Evolutionary conservation across 2,329 filamentous ascomycete genomes (phyloP).

Genomic region (Lachnellula suecica): DNA sequence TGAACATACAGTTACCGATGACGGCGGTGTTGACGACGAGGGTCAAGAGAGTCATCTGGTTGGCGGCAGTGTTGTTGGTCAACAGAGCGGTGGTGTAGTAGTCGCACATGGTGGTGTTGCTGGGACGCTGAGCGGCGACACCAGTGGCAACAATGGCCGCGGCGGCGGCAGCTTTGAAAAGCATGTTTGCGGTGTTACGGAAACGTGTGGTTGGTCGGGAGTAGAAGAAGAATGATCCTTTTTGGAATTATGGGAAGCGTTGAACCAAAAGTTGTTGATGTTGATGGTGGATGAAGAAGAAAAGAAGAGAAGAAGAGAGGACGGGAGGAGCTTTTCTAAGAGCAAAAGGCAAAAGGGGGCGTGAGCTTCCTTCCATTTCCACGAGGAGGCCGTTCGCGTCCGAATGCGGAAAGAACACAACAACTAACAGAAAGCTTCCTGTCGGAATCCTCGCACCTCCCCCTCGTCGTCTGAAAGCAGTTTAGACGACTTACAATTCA

Average conservation of each 20-base stretch:
- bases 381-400: no score
- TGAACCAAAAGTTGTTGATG: conserved; percentile 7
- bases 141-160: conserved; percentile 8
- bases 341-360: neutral
- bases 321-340: conserved; percentile 8
- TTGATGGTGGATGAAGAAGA: conserved; percentile 2
- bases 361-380: neutral
- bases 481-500: neutral
- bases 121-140: conserved; percentile 43
- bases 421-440: no score
- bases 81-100: conserved; percentile 62
- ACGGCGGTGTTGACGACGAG: conserved; percentile 62
- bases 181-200: conserved; percentile 21
- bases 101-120: conserved; percentile 56
- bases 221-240: neutral
- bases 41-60: conserved; percentile 55
- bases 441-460: no score
- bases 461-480: neutral
- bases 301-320: conserved; percentile 3
- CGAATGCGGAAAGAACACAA: neutral
- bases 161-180: conserved; percentile 22
- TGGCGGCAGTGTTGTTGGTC: conserved; percentile 56
- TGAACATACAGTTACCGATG: conserved; percentile 55
- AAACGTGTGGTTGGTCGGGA: neutral
- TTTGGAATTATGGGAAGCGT: neutral